Evolutionary conservation across 306 rosid genomes (phyloP).

Genomic region (Phaseolus lunatus): DNA sequence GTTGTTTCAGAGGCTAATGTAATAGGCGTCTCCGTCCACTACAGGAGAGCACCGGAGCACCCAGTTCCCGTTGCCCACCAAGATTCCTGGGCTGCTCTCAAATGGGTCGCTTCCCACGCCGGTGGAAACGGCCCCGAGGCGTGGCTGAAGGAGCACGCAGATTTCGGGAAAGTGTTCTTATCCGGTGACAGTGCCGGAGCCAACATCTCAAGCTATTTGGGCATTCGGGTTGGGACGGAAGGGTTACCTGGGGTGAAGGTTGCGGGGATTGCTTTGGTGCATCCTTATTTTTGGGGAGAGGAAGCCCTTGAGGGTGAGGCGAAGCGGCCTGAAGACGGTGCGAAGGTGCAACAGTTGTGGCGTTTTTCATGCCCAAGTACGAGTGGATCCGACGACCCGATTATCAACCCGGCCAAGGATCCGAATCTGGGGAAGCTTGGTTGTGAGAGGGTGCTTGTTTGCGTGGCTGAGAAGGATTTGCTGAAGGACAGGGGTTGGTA

Average conservation of each 20-base stretch:
- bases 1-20: constrained; percentile 52
- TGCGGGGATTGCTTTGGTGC: constrained; percentile 59
- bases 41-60: constrained; percentile 73
- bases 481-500: constrained; percentile 59
- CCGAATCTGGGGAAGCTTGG: constrained; percentile 57
- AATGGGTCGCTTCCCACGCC: constrained; percentile 69
- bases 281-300: constrained; percentile 72
- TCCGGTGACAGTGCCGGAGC: constrained; percentile 86
- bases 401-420: constrained; percentile 67
- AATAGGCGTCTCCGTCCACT: constrained; percentile 70
- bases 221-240: constrained; percentile 56
- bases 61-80: constrained; percentile 65
- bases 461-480: constrained; percentile 69
- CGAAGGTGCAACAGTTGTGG: constrained; percentile 51
- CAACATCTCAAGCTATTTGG: constrained; percentile 63
- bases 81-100: constrained; percentile 68
- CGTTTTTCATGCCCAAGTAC: constrained; percentile 52
- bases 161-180: constrained; percentile 58
- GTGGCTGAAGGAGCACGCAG: constrained; percentile 62
- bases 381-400: constrained; percentile 65
- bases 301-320: constrained; percentile 56
- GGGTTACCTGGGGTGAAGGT: constrained; percentile 52
- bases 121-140: constrained; percentile 59
- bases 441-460: constrained; percentile 62
- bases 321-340: background rate